Percentiles rank a stretch among this genome's conserved stretches.
phyloP scores from a whole-genome alignment of 257 asterid species.

The Solanum rostratum region DNA sequence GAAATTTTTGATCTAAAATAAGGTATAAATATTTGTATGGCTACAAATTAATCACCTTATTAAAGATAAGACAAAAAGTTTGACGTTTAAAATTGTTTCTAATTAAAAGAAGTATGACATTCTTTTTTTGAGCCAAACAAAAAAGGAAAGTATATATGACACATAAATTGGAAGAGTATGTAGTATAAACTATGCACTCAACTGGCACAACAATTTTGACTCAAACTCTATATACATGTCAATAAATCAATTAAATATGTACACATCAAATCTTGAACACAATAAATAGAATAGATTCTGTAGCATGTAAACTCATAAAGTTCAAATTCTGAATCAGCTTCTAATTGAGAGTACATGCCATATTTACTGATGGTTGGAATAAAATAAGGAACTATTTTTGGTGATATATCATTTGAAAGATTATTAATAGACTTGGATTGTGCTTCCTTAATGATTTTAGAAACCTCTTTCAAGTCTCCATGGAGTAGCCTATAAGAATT shows the following conservation, averaged over 20 bases:
- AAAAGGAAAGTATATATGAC: not conserved
- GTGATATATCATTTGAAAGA: slow-evolving; percentile 14
- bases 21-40: not conserved
- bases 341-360: not conserved
- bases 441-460: slow-evolving; percentile 7
- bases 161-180: not conserved
- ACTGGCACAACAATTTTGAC: not conserved
- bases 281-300: not conserved
- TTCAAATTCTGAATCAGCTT: not conserved
- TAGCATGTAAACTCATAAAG: not conserved
- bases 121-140: not conserved
- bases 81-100: not conserved
- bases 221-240: not conserved
- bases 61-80: not conserved
- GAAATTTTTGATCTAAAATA: not conserved
- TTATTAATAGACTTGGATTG: slow-evolving; percentile 16
- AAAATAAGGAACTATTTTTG: slow-evolving; percentile 17
- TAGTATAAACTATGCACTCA: not conserved
- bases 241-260: not conserved
- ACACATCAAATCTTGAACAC: not conserved
- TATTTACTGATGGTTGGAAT: not conserved
- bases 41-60: not conserved
- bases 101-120: not conserved
- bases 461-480: slow-evolving; percentile 27
- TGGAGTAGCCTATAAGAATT: slow-evolving; percentile 17